These are phyloP conservation scores for Sanghuangporus sanghuang DNA, from an alignment of 1,284 basidiomycete species.

Conservation along the genomic window DNA sequence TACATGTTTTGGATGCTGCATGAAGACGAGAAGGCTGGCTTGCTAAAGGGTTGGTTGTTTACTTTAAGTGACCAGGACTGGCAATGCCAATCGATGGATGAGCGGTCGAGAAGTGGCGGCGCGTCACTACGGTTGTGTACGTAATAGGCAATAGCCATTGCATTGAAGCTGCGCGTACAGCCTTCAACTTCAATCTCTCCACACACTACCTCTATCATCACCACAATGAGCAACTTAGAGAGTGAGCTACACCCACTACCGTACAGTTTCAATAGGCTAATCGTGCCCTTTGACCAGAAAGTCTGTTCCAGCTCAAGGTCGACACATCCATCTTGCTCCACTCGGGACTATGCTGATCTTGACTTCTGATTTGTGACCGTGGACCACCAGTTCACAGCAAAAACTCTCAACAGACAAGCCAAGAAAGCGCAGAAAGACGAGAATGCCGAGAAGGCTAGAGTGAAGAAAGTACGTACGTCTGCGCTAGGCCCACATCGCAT, in stretches of 20 bases:
- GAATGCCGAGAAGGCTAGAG: conserved; percentile 73
- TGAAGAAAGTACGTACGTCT: conserved; percentile 73
- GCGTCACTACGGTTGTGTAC: not conserved
- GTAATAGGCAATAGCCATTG: too few relatives aligned
- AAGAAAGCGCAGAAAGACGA: conserved; percentile 97
- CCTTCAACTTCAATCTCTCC: not conserved
- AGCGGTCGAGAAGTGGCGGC: not conserved
- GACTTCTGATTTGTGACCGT: not conserved
- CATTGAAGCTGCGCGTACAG: not conserved
- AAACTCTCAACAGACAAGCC: conserved; percentile 86
- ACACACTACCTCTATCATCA: not conserved
- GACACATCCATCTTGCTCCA: conserved; percentile 20
- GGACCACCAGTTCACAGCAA: conserved; percentile 81
- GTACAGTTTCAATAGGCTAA: not conserved
- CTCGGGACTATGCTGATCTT: not conserved
- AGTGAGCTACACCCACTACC: conserved; percentile 48
- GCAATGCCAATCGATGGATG: not conserved
- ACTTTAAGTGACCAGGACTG: not conserved
- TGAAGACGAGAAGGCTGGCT: not conserved
- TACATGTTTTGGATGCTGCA: conserved; percentile 40
- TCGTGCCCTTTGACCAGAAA: conserved; percentile 57
- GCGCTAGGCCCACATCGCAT: not conserved
- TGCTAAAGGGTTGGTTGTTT: not conserved
- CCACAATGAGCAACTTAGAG: conserved; percentile 81
- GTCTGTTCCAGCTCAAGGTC: conserved; percentile 93